These are phyloP conservation scores for Rhodotorula sphaerocarpa DNA, from an alignment of 768 basidiomycete species.

Conservation along the genomic window DNA sequence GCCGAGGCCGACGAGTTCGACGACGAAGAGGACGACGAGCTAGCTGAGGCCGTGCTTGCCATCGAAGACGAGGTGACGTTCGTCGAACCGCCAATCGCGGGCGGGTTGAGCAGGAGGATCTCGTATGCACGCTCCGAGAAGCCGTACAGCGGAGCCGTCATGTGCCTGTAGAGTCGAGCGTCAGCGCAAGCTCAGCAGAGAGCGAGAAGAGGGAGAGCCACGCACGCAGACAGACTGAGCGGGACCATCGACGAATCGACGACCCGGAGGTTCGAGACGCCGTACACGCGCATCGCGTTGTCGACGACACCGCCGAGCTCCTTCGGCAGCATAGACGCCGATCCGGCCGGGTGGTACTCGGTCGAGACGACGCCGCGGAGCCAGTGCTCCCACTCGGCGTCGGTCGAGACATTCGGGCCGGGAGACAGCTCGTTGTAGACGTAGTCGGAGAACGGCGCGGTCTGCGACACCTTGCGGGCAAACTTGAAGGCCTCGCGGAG, in stretches of 20 bases:
- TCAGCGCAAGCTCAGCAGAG: neutral
- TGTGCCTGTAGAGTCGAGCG: neutral
- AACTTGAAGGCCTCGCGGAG: constrained; percentile 41
- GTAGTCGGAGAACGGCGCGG: constrained; percentile 42
- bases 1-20: neutral
- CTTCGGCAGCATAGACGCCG: constrained; percentile 46
- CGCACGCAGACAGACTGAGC: constrained; percentile 23
- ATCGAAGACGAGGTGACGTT: neutral
- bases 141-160: constrained; percentile 17
- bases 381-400: constrained; percentile 42
- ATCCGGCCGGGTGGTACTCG: constrained; percentile 35
- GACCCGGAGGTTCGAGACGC: constrained; percentile 47
- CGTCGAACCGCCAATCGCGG: constrained; percentile 4
- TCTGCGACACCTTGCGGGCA: constrained; percentile 43
- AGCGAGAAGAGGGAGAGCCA: constrained; percentile 44
- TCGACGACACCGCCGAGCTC: constrained; percentile 49
- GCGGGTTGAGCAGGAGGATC: constrained; percentile 13
- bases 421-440: constrained; percentile 43
- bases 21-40: neutral
- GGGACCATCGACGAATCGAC: constrained; percentile 42
- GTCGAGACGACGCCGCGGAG: constrained; percentile 34
- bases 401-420: constrained; percentile 41
- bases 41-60: neutral
- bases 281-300: constrained; percentile 46
- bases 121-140: constrained; percentile 27